Conservation (phyloP, 768 basidiomycete genomes). For the Psilocybe azurescens region DNA sequence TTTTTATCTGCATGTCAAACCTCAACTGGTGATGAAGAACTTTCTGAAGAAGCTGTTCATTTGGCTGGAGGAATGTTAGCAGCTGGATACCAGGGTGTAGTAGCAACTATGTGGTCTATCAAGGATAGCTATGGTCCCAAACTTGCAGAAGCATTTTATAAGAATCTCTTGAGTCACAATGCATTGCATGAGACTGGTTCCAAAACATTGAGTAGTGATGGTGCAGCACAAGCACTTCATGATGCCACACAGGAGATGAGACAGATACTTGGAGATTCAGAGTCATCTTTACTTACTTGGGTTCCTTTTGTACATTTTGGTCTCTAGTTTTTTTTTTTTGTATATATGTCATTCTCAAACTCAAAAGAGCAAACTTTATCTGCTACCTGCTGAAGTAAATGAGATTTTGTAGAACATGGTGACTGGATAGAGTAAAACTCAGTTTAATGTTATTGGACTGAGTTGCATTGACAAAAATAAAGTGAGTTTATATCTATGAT, state of each 20-base stretch:
- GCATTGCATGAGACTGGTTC: too few relatives aligned
- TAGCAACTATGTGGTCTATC: constrained; percentile 23
- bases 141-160: neutral
- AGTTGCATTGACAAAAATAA: too few relatives aligned
- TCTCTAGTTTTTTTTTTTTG: neutral
- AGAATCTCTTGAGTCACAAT: too few relatives aligned
- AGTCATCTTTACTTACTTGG: neutral
- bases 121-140: constrained; percentile 10
- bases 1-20: constrained; percentile 16
- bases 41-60: constrained; percentile 17
- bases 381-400: too few relatives aligned
- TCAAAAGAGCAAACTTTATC: too few relatives aligned
- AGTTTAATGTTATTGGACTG: too few relatives aligned
- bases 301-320: neutral
- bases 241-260: neutral
- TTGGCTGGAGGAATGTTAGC: constrained; percentile 19
- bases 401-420: too few relatives aligned
- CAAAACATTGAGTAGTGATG: too few relatives aligned
- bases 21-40: neutral
- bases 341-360: too few relatives aligned
- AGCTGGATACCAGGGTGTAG: constrained; percentile 16
- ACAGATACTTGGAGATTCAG: neutral
- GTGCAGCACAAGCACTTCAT: too few relatives aligned
- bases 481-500: too few relatives aligned
- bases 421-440: too few relatives aligned